Evolutionary conservation across 2,329 filamentous ascomycete species (phyloP), one percentile per base, ranked within the genome.

Genomic region (Microdochium nivale): DNA sequence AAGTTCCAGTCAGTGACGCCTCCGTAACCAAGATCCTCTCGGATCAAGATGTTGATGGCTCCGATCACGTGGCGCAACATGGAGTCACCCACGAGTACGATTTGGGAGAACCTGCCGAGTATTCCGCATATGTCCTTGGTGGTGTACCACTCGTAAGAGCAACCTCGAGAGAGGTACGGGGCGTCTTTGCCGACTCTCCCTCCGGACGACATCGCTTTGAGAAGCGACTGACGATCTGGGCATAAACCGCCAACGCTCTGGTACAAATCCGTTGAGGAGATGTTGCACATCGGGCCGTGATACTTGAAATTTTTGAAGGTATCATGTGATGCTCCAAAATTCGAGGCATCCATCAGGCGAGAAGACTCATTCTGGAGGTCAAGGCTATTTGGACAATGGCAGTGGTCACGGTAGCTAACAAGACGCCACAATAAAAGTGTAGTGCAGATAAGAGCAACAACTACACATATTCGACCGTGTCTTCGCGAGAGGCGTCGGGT

Each of bases 1-100:
- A 76, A 76, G 52, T 75, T 76, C 73, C 72, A 76, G 55, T 74
- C 67, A 3, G 72, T 76, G 13, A 76, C 72, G 37, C 71, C 73
- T 10, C 73, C 73, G 53, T 75, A 76, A 7, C 73, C 73, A 25
- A 77, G 54, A 56, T 77, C 67, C 54, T 71, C 70, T 7, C 73
- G 62, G 30, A 76, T 56, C 35, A 76, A 59, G 5, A 76, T 66
- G 53, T 76, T 75, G 50, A 76, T 56, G 40, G 71, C 71, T 1
- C 73, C 73, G 32, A 74, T 70, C 13, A 76, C 66, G 59, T 76
- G 73, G 40, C 73, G 63, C 57, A 76, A 59, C 73, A 76, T 76
- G 14, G 71, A 75, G 55, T 76, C 73, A 3, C 72, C 74, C 5
- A 74, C 61, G n/a, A 76, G 58, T 40, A 76, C 60, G 33, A 77